phyloP scores from a whole-genome alignment of 768 basidiomycete species.

The Russula sp. region DNA sequence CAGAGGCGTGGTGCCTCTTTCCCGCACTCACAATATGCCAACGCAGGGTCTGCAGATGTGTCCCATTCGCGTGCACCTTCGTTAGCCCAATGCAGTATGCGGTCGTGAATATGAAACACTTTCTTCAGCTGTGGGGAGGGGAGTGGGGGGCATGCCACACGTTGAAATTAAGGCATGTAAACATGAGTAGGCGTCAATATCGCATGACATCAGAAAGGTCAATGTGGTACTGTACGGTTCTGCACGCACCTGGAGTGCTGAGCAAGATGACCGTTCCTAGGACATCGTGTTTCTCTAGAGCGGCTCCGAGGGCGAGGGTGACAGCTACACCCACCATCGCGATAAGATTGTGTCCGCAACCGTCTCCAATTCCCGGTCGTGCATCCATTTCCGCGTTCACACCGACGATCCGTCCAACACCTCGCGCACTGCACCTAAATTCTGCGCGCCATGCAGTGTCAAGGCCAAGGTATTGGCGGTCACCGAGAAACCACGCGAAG shows the following conservation, averaged over 20 bases:
- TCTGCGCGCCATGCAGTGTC: slow-evolving; percentile 78
- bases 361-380: slow-evolving; percentile 55
- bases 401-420: slow-evolving; percentile 57
- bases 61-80: slow-evolving; percentile 69
- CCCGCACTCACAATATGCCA: slow-evolving; percentile 80
- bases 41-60: slow-evolving; percentile 60
- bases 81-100: slow-evolving; percentile 48
- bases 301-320: slow-evolving; percentile 71
- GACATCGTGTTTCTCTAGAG: slow-evolving; percentile 58
- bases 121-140: slow-evolving; percentile 60
- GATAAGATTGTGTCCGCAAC: slow-evolving; percentile 82
- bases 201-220: neutral
- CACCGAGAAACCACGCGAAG: slow-evolving; percentile 62
- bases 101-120: slow-evolving; percentile 65
- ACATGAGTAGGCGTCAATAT: no score
- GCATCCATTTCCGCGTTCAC: slow-evolving; percentile 79
- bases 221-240: neutral
- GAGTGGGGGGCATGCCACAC: neutral
- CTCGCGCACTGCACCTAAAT: slow-evolving; percentile 55
- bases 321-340: slow-evolving; percentile 73
- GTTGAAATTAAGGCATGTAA: neutral
- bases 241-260: slow-evolving; percentile 59
- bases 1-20: slow-evolving; percentile 67
- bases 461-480: slow-evolving; percentile 67
- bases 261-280: slow-evolving; percentile 69